phyloP scores from a whole-genome alignment of 768 basidiomycete genomes.

The Pleurotus citrinopileatus region DNA sequence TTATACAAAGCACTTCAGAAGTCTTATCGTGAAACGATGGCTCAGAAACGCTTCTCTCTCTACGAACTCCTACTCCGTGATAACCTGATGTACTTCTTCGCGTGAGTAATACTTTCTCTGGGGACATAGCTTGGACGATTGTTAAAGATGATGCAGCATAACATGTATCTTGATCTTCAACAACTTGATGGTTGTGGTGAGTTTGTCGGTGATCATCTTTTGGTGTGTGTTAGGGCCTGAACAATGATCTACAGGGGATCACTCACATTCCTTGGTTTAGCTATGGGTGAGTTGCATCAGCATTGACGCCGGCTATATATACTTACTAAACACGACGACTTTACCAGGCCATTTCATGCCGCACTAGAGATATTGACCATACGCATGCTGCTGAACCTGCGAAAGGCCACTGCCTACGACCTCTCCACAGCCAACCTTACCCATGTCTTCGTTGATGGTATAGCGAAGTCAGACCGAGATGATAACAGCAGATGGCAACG shows the following conservation, averaged over 20 bases:
- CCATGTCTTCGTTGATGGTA: not conserved
- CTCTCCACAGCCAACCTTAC: not conserved
- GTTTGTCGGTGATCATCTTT: no score
- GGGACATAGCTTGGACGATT: not conserved
- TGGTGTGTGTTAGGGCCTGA: no score
- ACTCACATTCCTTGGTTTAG: constrained; percentile 51
- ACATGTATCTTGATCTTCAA: constrained; percentile 38
- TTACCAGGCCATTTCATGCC: constrained; percentile 41
- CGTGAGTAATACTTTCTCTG: constrained; percentile 21
- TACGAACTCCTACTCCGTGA: constrained; percentile 37
- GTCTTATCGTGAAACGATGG: constrained; percentile 20
- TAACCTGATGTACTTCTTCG: constrained; percentile 43
- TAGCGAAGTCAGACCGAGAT: not conserved
- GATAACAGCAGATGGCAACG: not conserved
- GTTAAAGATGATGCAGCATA: constrained; percentile 25
- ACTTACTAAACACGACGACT: not conserved
- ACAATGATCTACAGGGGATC: constrained; percentile 29
- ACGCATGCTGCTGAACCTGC: constrained; percentile 44
- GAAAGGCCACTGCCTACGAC: constrained; percentile 25
- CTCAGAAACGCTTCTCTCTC: constrained; percentile 25
- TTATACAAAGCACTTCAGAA: constrained; percentile 31
- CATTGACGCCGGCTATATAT: not conserved
- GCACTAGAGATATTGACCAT: constrained; percentile 44
- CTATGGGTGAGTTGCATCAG: constrained; percentile 29
- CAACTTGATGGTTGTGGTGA: constrained; percentile 43